Conservation (phyloP, 345 rosid genomes). For the Erodium maritimum region DNA sequence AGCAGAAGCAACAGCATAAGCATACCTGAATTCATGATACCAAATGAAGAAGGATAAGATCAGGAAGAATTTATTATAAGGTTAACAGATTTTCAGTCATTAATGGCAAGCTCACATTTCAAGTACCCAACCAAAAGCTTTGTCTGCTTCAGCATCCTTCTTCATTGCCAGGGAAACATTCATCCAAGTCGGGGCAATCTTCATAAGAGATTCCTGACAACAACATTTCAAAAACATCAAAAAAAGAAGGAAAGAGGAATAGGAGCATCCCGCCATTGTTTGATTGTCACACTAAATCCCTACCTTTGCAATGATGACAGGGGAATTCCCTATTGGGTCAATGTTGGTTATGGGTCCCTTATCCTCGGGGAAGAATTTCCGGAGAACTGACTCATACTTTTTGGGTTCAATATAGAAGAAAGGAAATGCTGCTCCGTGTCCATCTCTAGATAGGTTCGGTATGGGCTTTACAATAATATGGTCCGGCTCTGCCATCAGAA, state of each 20-base stretch:
- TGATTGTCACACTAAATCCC: constrained; percentile 3
- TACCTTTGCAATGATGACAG: constrained; percentile 86
- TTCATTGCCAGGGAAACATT: constrained; percentile 97
- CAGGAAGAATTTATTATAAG: neutral
- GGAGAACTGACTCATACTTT: constrained; percentile 63
- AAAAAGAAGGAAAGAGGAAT: constrained; percentile 7
- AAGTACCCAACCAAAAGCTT: constrained; percentile 99
- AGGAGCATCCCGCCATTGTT: constrained; percentile 6
- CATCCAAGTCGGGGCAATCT: constrained; percentile 99
- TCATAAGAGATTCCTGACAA: constrained; percentile 71
- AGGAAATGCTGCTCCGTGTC: constrained; percentile 90
- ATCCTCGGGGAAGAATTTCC: constrained; percentile 69
- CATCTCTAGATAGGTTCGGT: constrained; percentile 78
- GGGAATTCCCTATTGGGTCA: constrained; percentile 95
- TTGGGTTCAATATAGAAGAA: constrained; percentile 94
- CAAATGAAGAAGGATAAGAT: constrained; percentile 2
- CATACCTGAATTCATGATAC: constrained; percentile 55
- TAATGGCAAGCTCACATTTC: constrained; percentile 50
- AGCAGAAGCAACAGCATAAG: constrained; percentile 94
- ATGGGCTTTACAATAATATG: constrained; percentile 88
- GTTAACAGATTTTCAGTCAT: too few relatives aligned
- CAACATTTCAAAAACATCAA: constrained; percentile 9
- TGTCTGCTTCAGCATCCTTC: constrained; percentile 90
- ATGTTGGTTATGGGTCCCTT: constrained; percentile 74
- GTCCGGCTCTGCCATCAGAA: constrained; percentile 96